Conservation (phyloP, 1,139 yeast genomes). For the Yarrowia galli region DNA sequence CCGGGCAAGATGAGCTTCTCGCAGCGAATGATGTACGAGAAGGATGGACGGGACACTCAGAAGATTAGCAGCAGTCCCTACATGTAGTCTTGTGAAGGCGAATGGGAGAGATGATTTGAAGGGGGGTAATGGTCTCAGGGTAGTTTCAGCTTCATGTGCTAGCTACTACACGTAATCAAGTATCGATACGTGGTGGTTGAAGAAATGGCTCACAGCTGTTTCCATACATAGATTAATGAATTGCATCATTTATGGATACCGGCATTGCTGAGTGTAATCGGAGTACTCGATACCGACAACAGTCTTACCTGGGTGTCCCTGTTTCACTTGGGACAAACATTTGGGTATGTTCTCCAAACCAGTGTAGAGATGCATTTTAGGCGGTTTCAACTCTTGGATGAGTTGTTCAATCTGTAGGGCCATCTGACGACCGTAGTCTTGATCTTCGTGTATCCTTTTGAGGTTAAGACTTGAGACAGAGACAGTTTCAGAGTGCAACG, state of each 20-base stretch:
- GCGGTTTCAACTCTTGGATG: not conserved
- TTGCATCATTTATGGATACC: constrained; percentile 7
- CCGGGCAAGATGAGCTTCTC: constrained; percentile 37
- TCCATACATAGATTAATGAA: constrained; percentile 19
- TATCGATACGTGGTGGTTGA: not conserved
- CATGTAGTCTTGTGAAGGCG: constrained; percentile 2
- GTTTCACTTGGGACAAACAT: not conserved
- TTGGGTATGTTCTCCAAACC: not conserved
- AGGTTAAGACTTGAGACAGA: not conserved
- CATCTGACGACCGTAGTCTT: not conserved
- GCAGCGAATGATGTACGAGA: constrained; percentile 38
- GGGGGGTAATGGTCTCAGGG: not conserved
- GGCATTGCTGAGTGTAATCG: not conserved
- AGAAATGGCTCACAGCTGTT: not conserved
- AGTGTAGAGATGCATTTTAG: not conserved
- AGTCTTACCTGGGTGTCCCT: not conserved
- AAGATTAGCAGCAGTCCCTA: constrained; percentile 36
- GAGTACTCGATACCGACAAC: not conserved
- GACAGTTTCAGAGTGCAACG: not conserved
- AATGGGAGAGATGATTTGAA: too few species aligned
- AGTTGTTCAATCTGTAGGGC: not conserved
- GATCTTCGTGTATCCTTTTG: constrained; percentile 1
- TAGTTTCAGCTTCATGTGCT: constrained; percentile 2
- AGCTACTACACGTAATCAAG: not conserved
- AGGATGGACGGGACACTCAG: constrained; percentile 26